Evolutionary conservation across 257 asterid species (phyloP).

Genomic region (Fraxinus excelsior): DNA sequence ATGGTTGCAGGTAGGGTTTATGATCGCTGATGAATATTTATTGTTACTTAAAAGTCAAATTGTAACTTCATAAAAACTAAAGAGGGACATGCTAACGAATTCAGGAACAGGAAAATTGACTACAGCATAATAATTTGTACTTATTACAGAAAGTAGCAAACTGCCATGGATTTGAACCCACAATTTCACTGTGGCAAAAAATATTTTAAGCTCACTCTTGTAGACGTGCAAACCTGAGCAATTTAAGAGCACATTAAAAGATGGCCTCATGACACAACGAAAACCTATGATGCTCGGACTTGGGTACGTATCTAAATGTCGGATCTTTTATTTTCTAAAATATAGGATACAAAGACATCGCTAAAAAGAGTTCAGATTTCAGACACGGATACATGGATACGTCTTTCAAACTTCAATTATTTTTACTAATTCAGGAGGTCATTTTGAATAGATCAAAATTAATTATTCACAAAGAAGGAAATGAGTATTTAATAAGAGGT

Average conservation of each 20-base stretch:
- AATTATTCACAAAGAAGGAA: no score
- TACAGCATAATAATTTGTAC: conserved; percentile 8
- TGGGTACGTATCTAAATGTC: no score
- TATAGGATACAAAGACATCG: no score
- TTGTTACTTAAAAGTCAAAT: background rate
- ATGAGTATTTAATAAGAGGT: no score
- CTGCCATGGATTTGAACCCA: background rate
- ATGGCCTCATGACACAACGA: background rate
- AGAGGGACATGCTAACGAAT: background rate
- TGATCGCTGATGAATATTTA: conserved; percentile 2
- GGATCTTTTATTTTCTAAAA: no score
- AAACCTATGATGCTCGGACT: no score
- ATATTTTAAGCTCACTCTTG: background rate
- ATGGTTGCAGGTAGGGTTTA: background rate
- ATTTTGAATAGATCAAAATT: no score
- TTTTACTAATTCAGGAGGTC: no score
- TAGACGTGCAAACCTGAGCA: background rate
- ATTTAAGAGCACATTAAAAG: background rate
- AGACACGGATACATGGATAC: no score
- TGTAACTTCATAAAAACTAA: background rate
- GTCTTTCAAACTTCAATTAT: no score
- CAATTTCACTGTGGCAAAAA: background rate
- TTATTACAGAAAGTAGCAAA: background rate
- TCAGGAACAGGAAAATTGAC: conserved; percentile 13
- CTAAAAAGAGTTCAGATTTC: no score